Conservation (phyloP, 140 eudicot species). For the Bidens hawaiensis region DNA sequence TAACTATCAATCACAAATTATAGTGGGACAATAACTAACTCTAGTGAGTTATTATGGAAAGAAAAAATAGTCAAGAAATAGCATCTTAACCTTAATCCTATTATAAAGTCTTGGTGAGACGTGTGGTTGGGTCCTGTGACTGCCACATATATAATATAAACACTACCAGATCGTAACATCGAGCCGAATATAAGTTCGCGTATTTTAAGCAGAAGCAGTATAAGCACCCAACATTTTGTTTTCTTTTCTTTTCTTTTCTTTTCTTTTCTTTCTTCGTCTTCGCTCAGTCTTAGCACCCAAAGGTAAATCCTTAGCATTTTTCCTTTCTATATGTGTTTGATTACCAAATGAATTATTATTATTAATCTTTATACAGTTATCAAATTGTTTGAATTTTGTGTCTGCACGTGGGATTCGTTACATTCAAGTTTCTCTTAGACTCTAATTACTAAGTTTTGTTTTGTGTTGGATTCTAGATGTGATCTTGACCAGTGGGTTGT, state of each 20-base stretch:
- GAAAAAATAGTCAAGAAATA: too few relatives aligned
- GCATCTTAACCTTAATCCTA: too few relatives aligned
- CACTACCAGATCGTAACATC: too few relatives aligned
- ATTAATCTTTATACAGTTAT: too few relatives aligned
- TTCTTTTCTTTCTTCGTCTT: not conserved
- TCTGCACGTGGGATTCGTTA: not conserved
- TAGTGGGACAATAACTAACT: too few relatives aligned
- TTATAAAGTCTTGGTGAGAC: not conserved
- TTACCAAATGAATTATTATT: not conserved
- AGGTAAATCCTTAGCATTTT: not conserved
- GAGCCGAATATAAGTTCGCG: not conserved
- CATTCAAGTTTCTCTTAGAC: not conserved
- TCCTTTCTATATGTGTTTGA: not conserved
- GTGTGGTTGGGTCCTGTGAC: not conserved
- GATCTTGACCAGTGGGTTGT: slow-evolving; percentile 7
- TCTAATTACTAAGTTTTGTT: not conserved
- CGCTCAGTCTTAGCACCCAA: not conserved
- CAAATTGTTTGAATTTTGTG: not conserved
- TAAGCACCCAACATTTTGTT: not conserved
- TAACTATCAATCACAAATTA: too few relatives aligned
- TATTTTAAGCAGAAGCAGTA: too few relatives aligned
- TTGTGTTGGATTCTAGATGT: not conserved
- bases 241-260: too few relatives aligned
- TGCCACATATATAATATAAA: not conserved
- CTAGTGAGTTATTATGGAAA: too few relatives aligned